phyloP scores from a whole-genome alignment of 192 early-diverging fungal genomes.

The Gonapodya prolifera region DNA sequence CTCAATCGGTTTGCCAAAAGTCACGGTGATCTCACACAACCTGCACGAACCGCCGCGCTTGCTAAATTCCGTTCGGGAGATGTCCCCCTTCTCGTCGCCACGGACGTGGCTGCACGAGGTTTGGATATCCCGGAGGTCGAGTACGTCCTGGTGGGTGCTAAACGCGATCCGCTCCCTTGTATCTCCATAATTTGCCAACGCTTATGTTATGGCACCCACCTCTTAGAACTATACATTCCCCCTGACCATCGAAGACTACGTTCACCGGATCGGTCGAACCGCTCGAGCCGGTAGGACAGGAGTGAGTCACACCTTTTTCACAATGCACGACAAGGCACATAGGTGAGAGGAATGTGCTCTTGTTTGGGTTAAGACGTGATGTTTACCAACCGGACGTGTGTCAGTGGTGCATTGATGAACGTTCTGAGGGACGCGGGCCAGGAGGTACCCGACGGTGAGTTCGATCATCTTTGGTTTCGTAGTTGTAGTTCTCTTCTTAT shows the following conservation, averaged over 20 bases:
- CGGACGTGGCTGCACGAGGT: slow-evolving; percentile 68
- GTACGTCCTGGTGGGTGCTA: slow-evolving; percentile 53
- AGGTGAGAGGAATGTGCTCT: slow-evolving; percentile 20
- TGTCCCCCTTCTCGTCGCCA: slow-evolving; percentile 79
- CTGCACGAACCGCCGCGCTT: slow-evolving; percentile 65
- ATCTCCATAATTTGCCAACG: no score
- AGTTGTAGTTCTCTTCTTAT: no score
- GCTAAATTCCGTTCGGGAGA: slow-evolving; percentile 68
- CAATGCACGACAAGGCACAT: slow-evolving; percentile 67
- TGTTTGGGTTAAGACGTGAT: no score
- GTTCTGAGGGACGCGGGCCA: slow-evolving; percentile 78
- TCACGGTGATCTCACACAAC: slow-evolving; percentile 85
- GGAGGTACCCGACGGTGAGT: slow-evolving; percentile 55
- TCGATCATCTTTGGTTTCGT: no score
- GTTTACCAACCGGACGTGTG: no score
- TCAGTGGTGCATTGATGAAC: slow-evolving; percentile 77
- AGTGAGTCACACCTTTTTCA: slow-evolving; percentile 87
- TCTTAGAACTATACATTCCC: slow-evolving; percentile 92
- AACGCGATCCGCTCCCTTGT: neutral
- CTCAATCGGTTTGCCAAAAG: no score
- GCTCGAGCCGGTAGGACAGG: slow-evolving; percentile 88
- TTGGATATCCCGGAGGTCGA: slow-evolving; percentile 71
- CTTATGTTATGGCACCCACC: no score
- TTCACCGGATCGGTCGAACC: slow-evolving; percentile 91
- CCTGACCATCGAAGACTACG: slow-evolving; percentile 88